These are phyloP conservation scores for Torulaspora globosa DNA, from an alignment of 1,139 yeast species.

Conservation along the genomic window DNA sequence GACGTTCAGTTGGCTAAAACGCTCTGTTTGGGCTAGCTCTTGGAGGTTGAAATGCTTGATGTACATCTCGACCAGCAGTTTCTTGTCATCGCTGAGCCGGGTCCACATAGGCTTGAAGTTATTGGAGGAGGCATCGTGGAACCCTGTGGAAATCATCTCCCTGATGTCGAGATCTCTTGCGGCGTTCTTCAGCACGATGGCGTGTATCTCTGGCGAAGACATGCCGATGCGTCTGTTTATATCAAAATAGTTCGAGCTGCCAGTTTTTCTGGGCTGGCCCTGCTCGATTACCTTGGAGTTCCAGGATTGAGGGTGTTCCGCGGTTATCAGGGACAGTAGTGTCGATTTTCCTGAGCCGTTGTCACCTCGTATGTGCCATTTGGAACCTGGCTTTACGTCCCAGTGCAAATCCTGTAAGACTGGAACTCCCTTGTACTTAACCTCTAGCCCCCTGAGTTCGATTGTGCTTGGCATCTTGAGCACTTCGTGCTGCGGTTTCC, in stretches of 20 bases:
- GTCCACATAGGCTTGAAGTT: conserved; percentile 42
- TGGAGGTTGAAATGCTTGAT: conserved; percentile 38
- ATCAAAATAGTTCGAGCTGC: conserved; percentile 71
- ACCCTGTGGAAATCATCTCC: conserved; percentile 71
- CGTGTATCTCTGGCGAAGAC: conserved; percentile 88
- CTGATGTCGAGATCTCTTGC: conserved; percentile 43
- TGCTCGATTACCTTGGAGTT: conserved; percentile 59
- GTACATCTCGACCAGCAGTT: conserved; percentile 37
- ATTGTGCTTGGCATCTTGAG: conserved; percentile 42
- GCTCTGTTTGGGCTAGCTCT: conserved; percentile 32
- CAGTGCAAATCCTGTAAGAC: conserved; percentile 61
- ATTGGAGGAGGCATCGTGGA: conserved; percentile 56
- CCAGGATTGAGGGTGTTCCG: conserved; percentile 98
- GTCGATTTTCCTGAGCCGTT: conserved; percentile 96
- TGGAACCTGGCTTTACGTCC: conserved; percentile 66
- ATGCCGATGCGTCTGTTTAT: conserved; percentile 79
- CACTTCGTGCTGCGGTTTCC: conserved; percentile 20
- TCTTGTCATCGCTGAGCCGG: conserved; percentile 39
- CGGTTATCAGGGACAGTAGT: conserved; percentile 71
- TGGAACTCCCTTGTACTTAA: conserved; percentile 59
- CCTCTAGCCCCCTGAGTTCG: conserved; percentile 59
- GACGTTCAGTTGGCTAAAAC: conserved; percentile 53
- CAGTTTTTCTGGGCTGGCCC: conserved; percentile 68
- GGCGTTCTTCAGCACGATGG: conserved; percentile 58
- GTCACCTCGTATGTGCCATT: conserved; percentile 84